phyloP scores from a whole-genome alignment of 345 rosid genomes.

The Citrus mangshanensis region DNA sequence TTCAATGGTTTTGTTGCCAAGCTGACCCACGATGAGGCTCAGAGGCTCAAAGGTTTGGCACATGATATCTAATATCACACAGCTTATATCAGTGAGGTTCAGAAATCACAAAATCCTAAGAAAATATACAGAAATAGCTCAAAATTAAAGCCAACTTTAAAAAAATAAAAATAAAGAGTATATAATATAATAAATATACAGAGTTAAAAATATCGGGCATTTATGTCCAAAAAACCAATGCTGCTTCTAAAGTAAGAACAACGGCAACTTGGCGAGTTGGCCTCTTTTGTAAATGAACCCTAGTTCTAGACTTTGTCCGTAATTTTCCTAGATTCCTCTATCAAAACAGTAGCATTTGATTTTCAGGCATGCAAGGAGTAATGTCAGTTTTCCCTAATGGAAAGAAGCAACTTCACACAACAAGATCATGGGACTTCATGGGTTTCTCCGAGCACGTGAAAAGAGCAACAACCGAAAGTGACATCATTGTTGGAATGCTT shows the following conservation, averaged over 20 bases:
- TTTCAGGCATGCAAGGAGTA: conserved; percentile 44
- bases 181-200: too few relatives aligned
- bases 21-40: conserved; percentile 32
- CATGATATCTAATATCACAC: not conserved
- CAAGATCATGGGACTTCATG: conserved; percentile 62
- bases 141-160: too few relatives aligned
- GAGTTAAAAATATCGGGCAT: too few relatives aligned
- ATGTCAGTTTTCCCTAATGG: conserved; percentile 54
- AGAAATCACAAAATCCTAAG: not conserved
- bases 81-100: not conserved
- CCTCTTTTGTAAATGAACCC: too few relatives aligned
- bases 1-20: conserved; percentile 58
- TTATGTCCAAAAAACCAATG: too few relatives aligned
- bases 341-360: not conserved
- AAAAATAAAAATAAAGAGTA: too few relatives aligned
- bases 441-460: conserved; percentile 32
- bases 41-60: conserved; percentile 24
- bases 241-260: too few relatives aligned
- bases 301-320: too few relatives aligned
- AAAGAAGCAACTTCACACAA: conserved; percentile 42
- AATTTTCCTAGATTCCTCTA: too few relatives aligned
- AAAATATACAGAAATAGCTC: not conserved
- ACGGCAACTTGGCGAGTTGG: too few relatives aligned
- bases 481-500: conserved; percentile 24
- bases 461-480: conserved; percentile 23